Evolutionary conservation across 805 yeast genomes (phyloP).

Genomic region (Komagataella mondaviorum): DNA sequence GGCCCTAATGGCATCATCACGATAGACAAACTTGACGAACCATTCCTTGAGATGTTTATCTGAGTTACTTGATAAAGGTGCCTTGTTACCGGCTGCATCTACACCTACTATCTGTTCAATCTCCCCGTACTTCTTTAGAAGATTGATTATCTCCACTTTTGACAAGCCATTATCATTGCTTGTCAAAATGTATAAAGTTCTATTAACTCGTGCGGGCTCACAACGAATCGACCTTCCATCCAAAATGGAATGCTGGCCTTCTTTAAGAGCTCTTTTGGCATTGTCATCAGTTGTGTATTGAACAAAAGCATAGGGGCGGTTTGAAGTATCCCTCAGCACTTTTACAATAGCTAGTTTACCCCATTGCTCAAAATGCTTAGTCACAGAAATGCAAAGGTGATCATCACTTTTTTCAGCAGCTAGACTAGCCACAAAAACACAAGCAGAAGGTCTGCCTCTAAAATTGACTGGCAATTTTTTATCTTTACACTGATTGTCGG

Average conservation of each 20-base stretch:
- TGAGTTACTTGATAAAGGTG: constrained; percentile 5
- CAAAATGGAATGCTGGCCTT: constrained; percentile 55
- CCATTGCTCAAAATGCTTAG: constrained; percentile 54
- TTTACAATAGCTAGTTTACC: constrained; percentile 65
- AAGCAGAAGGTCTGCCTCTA: constrained; percentile 64
- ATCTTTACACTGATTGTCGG: neutral
- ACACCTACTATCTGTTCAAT: constrained; percentile 50
- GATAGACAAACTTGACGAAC: constrained; percentile 67
- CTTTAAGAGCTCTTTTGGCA: constrained; percentile 50
- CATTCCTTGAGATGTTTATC: constrained; percentile 25
- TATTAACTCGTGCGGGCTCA: constrained; percentile 83
- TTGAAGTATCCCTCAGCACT: constrained; percentile 68
- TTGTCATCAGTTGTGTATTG: constrained; percentile 65
- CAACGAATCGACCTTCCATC: constrained; percentile 74
- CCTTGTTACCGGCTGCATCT: constrained; percentile 16
- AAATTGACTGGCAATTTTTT: neutral
- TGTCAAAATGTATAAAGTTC: constrained; percentile 57
- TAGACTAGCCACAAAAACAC: constrained; percentile 84
- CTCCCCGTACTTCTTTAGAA: constrained; percentile 52
- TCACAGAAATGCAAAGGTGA: constrained; percentile 55
- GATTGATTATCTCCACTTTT: constrained; percentile 19
- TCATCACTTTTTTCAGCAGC: constrained; percentile 56
- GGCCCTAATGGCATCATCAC: constrained; percentile 83
- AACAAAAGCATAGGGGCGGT: constrained; percentile 87
- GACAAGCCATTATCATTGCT: constrained; percentile 6